Evolutionary conservation across 805 yeast species (phyloP).

Genomic region (Zygoascus biomembranicola): DNA sequence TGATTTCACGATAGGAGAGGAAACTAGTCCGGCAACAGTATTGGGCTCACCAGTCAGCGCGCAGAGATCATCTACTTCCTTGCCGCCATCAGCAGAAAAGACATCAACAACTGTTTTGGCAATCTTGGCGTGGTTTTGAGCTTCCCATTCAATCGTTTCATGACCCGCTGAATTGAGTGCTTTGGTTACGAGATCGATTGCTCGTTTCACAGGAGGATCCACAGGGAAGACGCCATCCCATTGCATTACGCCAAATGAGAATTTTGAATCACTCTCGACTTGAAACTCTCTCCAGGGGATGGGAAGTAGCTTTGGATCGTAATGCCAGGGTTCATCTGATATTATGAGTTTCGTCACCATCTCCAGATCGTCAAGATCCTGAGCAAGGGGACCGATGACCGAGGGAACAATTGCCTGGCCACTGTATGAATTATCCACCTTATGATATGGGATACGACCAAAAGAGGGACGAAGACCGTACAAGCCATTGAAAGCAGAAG

Average conservation of each 20-base stretch:
- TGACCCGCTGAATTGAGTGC: slow-evolving; percentile 12
- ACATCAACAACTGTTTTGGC: background rate
- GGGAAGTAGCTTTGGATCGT: slow-evolving; percentile 44
- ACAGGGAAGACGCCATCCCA: slow-evolving; percentile 40
- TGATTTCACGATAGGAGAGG: background rate
- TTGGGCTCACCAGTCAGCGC: slow-evolving; percentile 6
- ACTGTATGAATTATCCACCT: slow-evolving; percentile 22
- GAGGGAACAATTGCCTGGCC: slow-evolving; percentile 34
- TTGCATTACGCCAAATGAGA: slow-evolving; percentile 6
- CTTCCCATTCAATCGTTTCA: slow-evolving; percentile 21
- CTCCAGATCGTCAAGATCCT: slow-evolving; percentile 33
- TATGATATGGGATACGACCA: slow-evolving; percentile 26
- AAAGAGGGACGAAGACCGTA: slow-evolving; percentile 43
- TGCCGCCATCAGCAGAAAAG: slow-evolving; percentile 4
- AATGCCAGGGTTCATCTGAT: slow-evolving; percentile 36
- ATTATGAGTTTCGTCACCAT: slow-evolving; percentile 33
- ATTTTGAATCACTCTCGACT: background rate
- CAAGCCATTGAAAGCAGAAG: slow-evolving; percentile 37
- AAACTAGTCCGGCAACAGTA: background rate
- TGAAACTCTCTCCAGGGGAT: slow-evolving; percentile 37
- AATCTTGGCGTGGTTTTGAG: background rate
- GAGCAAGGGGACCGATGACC: slow-evolving; percentile 43
- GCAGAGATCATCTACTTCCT: background rate
- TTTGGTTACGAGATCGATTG: slow-evolving; percentile 30
- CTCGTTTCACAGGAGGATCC: slow-evolving; percentile 43